Conservation (phyloP, 257 asterid genomes). For the Avicennia marina region DNA sequence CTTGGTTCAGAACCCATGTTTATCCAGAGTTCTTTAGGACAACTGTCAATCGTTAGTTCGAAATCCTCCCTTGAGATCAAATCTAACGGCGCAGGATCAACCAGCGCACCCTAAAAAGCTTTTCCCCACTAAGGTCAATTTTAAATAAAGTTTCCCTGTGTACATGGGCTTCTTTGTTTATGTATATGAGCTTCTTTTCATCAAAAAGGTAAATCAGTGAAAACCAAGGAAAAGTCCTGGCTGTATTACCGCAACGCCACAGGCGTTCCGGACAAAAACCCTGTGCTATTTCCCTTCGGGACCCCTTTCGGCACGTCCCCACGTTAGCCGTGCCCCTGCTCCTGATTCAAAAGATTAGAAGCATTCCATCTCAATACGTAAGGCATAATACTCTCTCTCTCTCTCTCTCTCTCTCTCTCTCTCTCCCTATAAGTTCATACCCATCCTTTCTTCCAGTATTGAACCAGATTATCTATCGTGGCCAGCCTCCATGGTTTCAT, state of each 20-base stretch:
- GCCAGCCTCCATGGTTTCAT: constrained; percentile 20
- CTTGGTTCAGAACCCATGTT: not conserved
- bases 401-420: too few species aligned
- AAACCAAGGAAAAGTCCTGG: constrained; percentile 9
- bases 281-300: too few species aligned
- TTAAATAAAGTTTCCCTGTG: constrained; percentile 2
- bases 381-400: too few species aligned
- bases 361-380: too few species aligned
- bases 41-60: constrained; percentile 11
- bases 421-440: too few species aligned
- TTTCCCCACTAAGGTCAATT: not conserved
- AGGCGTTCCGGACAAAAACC: constrained; percentile 7
- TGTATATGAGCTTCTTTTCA: constrained; percentile 8
- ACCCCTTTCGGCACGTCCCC: too few species aligned
- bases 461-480: too few species aligned
- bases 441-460: too few species aligned
- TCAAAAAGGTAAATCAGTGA: constrained; percentile 5
- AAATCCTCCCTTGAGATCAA: not conserved
- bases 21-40: constrained; percentile 9
- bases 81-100: constrained; percentile 18
- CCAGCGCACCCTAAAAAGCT: constrained; percentile 14
- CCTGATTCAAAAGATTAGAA: too few species aligned
- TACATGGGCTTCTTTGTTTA: not conserved
- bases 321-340: too few species aligned
- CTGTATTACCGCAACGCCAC: constrained; percentile 8